phyloP scores from a whole-genome alignment of 345 rosid species.

The Populus deltoides region DNA sequence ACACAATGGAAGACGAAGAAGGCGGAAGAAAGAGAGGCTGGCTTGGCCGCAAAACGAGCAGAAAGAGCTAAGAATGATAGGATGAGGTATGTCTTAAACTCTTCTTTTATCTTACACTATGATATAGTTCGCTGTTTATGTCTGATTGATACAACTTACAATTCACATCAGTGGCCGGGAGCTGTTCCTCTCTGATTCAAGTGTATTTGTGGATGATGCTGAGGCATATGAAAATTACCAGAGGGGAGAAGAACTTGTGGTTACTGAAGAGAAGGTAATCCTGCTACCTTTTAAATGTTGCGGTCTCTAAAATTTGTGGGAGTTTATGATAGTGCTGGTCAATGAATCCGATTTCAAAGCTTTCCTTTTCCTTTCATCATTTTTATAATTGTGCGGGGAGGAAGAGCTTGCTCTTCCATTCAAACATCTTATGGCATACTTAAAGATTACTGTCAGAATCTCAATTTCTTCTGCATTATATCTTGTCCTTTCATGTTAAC shows the following conservation, averaged over 20 bases:
- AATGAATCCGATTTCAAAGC: no score
- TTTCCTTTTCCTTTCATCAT: no score
- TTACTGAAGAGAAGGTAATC: constrained; percentile 38
- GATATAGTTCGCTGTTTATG: no score
- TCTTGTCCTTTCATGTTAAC: no score
- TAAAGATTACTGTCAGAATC: no score
- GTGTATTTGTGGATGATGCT: constrained; percentile 91
- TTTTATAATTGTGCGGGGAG: no score
- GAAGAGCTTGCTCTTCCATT: no score
- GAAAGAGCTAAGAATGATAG: constrained; percentile 98
- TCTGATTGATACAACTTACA: no score
- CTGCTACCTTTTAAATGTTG: neutral
- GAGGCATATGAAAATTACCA: constrained; percentile 87
- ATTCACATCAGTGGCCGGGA: constrained; percentile 72
- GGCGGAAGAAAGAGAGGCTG: constrained; percentile 72
- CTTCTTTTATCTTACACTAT: neutral
- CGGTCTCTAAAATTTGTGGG: neutral
- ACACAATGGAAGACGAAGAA: constrained; percentile 86
- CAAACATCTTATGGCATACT: no score
- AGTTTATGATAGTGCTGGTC: neutral
- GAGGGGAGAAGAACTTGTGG: constrained; percentile 68
- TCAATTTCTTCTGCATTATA: no score
- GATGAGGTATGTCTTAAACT: constrained; percentile 55
- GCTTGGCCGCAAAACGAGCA: constrained; percentile 75
- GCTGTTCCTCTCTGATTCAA: constrained; percentile 83